Conservation (phyloP, 1,284 basidiomycete genomes). For the Cutaneotrichosporon cyanovorans region DNA sequence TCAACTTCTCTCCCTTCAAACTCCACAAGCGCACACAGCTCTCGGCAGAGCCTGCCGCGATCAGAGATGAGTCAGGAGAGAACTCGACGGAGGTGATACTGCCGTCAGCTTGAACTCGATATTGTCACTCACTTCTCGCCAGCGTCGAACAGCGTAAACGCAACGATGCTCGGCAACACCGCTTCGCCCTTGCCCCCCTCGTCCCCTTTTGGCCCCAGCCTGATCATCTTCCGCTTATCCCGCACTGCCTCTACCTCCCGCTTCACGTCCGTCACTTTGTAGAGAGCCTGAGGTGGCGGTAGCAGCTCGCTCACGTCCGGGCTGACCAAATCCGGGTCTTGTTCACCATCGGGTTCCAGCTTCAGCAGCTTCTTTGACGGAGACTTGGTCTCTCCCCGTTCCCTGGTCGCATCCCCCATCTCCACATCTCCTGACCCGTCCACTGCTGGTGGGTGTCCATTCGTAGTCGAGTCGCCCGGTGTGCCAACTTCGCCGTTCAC, state of each 20-base stretch:
- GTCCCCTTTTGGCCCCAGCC: conserved; percentile 57
- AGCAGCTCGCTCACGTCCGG: conserved; percentile 34
- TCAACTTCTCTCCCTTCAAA: conserved; percentile 82
- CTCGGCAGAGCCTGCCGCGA: conserved; percentile 94
- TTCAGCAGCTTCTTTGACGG: conserved; percentile 25
- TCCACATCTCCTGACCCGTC: conserved; percentile 47
- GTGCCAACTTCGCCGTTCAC: conserved; percentile 19
- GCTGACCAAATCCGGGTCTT: conserved; percentile 26
- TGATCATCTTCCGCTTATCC: conserved; percentile 83
- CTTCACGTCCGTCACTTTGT: conserved; percentile 80
- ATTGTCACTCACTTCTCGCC: conserved; percentile 65
- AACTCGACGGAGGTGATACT: conserved; percentile 83
- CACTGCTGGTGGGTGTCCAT: conserved; percentile 53
- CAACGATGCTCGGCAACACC: conserved; percentile 74
- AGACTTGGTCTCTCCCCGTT: conserved; percentile 5
- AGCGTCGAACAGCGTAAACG: conserved; percentile 85
- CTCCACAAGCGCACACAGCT: conserved; percentile 95
- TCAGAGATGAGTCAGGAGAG: conserved; percentile 82
- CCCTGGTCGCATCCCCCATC: conserved; percentile 22
- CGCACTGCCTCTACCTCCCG: conserved; percentile 84
- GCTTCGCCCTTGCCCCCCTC: conserved; percentile 12
- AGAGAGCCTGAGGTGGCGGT: conserved; percentile 46
- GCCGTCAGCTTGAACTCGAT: conserved; percentile 1
- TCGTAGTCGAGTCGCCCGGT: conserved; percentile 34
- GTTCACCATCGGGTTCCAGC: conserved; percentile 24